Base-by-base conservation (phyloP, 2,329 filamentous ascomycete genomes). In the Xylariaceae sp. region DNA sequence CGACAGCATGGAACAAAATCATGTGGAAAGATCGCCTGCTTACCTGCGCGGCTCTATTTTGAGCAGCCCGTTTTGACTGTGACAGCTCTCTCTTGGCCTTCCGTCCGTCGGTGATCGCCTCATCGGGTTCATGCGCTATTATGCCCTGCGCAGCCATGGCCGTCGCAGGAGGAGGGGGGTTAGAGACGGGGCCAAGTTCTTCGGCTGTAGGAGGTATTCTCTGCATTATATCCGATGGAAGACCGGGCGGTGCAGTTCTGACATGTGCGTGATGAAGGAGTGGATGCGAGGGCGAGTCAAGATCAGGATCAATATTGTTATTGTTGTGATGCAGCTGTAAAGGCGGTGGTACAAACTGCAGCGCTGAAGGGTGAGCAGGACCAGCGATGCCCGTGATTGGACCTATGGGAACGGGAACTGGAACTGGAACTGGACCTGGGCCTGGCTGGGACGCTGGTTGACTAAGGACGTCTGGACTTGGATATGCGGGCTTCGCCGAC, bases 31-130 rank as follows among this genome's bases (percentile, higher is more conserved):
- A 49, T 51, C 52, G 56, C 51, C 17, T 39, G 73, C 87, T 71
- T 82, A 97, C 94, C 86, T 99, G 94, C 56, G 94, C 94, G 68
- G 93, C 94, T 73, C 94, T 83, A 72, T 99, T 99, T 73, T 99
- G 94, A 8, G 94, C 94, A 34, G 94, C 94, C 66, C 94, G 88
- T 78, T 97, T 99, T 44, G 92, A 96, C 50, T 92, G 94, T 30
- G 92, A 97, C 62, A 99, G 78, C 76, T 97, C 93, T 56, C 94
- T 84, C 75, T 96, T 96, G 10, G 87, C 87, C 75, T 94, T 93
- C 55, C 87, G 82, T 64, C 86, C 83, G 64, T 89, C 76, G 65
- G 77, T 61, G 6, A 66, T 65, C 3, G 66, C 64, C 11, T 72
- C 68, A 34, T 77, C 75, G 23, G 69, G 71, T n/a, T 72, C 66